Conservation (phyloP, 2,329 filamentous ascomycete species). For the Fulvia fulva region DNA sequence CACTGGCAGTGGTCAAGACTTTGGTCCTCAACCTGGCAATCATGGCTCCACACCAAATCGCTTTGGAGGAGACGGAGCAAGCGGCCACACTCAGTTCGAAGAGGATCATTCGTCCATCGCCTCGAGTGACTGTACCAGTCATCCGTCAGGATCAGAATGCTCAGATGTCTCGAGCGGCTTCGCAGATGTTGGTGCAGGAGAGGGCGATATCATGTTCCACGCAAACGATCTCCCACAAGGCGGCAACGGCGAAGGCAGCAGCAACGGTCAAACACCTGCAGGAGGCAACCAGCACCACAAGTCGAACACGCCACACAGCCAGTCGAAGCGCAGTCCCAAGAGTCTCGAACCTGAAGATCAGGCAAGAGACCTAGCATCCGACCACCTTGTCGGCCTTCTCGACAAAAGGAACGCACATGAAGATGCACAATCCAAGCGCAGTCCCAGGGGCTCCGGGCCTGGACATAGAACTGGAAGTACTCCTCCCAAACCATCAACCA, state of each 20-base stretch:
- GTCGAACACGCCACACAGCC: no score
- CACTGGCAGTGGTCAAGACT: not conserved
- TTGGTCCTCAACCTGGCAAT: not conserved
- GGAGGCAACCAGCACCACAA: no score
- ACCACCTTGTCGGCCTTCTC: not conserved
- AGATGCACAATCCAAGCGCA: not conserved
- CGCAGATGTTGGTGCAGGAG: not conserved
- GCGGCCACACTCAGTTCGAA: not conserved
- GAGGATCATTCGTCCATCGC: not conserved
- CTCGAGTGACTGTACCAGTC: not conserved
- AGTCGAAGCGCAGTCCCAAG: no score
- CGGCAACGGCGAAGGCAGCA: not conserved
- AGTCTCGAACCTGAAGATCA: no score
- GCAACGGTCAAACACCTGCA: no score
- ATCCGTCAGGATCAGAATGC: not conserved
- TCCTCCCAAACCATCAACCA: no score
- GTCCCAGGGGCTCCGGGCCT: not conserved
- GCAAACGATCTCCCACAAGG: not conserved
- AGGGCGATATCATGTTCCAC: not conserved
- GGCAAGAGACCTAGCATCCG: no score
- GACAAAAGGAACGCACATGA: no score
- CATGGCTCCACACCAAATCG: not conserved
- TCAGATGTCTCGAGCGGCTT: not conserved
- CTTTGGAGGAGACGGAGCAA: not conserved
- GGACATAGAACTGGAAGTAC: no score